phyloP scores from a whole-genome alignment of 2,329 filamentous ascomycete species.

The Ambrosiella xylebori region DNA sequence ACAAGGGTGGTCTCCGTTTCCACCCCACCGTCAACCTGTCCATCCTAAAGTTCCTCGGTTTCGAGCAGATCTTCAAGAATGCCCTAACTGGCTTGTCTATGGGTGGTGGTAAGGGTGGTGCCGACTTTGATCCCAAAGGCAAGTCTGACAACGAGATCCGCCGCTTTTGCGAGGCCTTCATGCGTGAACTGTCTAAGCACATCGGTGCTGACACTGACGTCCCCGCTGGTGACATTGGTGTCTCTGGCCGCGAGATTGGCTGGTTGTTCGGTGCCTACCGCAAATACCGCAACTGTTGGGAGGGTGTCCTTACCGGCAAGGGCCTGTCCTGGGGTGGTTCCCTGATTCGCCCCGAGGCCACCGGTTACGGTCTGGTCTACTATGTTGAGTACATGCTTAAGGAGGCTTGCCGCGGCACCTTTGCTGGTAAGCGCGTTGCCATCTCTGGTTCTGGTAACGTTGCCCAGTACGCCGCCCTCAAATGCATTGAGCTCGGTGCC shows the following conservation, averaged over 20 bases:
- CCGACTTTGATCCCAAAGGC: conserved; percentile 98
- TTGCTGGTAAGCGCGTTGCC: conserved; percentile 82
- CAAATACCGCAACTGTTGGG: conserved; percentile 73
- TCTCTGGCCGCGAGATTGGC: conserved; percentile 79
- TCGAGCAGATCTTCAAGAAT: conserved; percentile 99
- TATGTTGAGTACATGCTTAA: conserved; percentile 92
- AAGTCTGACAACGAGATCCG: conserved; percentile 96
- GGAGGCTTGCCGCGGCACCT: conserved; percentile 71
- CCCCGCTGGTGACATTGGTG: conserved; percentile 92
- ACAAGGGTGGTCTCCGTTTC: conserved; percentile 93
- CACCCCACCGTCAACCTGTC: conserved; percentile 74
- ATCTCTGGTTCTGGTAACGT: conserved; percentile 97
- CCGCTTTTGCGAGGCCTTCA: conserved; percentile 90
- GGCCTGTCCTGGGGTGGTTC: conserved; percentile 82
- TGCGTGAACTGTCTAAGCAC: conserved; percentile 88
- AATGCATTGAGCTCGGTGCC: conserved; percentile 88
- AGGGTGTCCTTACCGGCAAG: conserved; percentile 94
- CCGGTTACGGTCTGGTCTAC: conserved; percentile 91
- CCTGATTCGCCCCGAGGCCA: conserved; percentile 90
- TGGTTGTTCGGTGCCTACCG: conserved; percentile 93
- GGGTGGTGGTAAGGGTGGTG: conserved; percentile 93
- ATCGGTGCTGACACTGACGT: conserved; percentile 94
- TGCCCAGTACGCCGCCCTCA: conserved; percentile 91
- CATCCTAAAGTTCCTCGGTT: conserved; percentile 90
- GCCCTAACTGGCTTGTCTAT: conserved; percentile 74